phyloP scores from a whole-genome alignment of 208 protist genomes.

The Cochliopodium minus region DNA sequence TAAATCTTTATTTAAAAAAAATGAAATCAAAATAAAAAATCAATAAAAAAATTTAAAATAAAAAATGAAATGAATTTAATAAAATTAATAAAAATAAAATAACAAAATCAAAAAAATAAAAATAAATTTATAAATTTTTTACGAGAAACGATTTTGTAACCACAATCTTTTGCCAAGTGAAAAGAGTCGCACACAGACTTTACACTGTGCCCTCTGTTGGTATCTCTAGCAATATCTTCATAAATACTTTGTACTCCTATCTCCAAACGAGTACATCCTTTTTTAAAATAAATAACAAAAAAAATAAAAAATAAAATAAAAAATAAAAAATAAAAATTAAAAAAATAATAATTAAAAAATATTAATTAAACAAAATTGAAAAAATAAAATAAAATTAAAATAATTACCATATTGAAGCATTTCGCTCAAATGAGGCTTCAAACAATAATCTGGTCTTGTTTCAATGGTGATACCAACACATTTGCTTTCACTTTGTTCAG shows the following conservation, averaged over 20 bases:
- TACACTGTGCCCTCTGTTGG: conserved; percentile 81
- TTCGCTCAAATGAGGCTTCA: conserved; percentile 51
- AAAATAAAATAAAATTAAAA: too few species aligned
- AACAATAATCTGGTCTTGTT: conserved; percentile 87
- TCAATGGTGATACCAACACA: conserved; percentile 97
- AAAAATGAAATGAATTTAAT: too few species aligned
- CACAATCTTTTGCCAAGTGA: conserved; percentile 79
- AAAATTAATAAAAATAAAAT: too few species aligned
- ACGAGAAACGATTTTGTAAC: conserved; percentile 75
- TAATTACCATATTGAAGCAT: conserved; percentile 59
- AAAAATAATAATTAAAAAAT: neutral
- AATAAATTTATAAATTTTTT: too few species aligned
- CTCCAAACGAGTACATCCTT: conserved; percentile 93
- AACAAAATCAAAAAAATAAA: too few species aligned
- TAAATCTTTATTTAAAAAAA: too few species aligned
- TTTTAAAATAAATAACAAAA: conserved; percentile 46
- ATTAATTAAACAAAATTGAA: too few species aligned
- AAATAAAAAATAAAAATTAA: conserved; percentile 12
- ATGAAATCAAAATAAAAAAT: too few species aligned
- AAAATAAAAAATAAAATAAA: conserved; percentile 7
- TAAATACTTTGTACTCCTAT: conserved; percentile 95
- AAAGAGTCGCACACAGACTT: conserved; percentile 71
- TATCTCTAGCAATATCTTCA: conserved; percentile 69
- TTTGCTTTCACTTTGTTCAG: conserved; percentile 67
- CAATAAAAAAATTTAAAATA: too few species aligned